Evolutionary conservation across 225 moss, liverwort and hornwort genomes (phyloP), one percentile per base, ranked within the genome.

Genomic region (Bryoerythrophyllum caledonicum): DNA sequence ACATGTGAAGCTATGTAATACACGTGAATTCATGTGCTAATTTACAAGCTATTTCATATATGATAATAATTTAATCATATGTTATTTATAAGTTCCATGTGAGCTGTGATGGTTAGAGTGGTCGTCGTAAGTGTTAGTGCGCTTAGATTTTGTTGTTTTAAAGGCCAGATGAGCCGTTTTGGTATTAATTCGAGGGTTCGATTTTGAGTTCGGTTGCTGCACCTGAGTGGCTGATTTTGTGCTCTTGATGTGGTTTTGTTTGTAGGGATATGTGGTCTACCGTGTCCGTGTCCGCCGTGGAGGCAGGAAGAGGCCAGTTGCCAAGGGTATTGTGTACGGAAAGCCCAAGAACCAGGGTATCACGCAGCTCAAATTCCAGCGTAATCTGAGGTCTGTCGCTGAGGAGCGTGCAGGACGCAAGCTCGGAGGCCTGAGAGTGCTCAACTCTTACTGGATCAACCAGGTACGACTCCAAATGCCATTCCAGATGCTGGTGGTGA

Each of bases 211-310:
- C 10, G 23, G 54, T 55, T 23, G 10, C 20, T 1, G 23, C 10
- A 2, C 54, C 10, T 0, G 54, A 55, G 23, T 55, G 23, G n/a
- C 54, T 55, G 54, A n/a, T 55, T 55, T 21, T 10, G 8, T 23
- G 23, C 54, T 55, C 54, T 55, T 55, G 23, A 55, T 23, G 23
- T 55, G 23, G 23, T 32, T 55, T 23, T 11, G 54, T 55, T 23
- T 55, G 54, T 20, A 55, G 54, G 54, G 54, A 55, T 55, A 55
- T 55, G 54, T 55, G 54, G 54, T 55, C 54, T 55, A 55, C 54
- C 54, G 54, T 55, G 54, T 55, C 54, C 54, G 54, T 55, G 54
- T 55, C 54, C 54, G 54, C 54, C 54, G 54, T 55, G 54, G 54
- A 23, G 54, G 54, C 54, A 55, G 54, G 23, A 55, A 55, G 54